These are phyloP conservation scores for Amborella trichopoda DNA, from an alignment of 164 flowering plant species.

Conservation along the genomic window DNA sequence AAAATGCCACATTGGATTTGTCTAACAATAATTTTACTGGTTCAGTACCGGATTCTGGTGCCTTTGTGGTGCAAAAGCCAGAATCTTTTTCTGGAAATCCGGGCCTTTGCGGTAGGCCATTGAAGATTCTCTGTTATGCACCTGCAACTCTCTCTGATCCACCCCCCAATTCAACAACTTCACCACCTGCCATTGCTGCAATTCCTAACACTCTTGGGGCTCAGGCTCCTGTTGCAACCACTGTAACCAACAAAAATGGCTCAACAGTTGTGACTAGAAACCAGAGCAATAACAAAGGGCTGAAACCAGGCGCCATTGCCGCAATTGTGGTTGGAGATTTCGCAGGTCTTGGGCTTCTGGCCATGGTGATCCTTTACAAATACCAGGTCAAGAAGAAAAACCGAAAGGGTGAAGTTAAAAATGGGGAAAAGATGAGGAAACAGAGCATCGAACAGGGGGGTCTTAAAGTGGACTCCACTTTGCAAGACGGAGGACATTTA, in stretches of 20 bases:
- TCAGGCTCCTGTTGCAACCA: neutral
- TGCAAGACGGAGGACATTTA: neutral
- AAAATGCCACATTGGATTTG: constrained; percentile 10
- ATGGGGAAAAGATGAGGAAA: neutral
- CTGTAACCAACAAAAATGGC: neutral
- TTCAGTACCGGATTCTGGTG: constrained; percentile 34
- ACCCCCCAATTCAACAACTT: constrained; percentile 26
- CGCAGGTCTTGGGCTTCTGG: constrained; percentile 7
- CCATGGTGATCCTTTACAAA: constrained; percentile 3
- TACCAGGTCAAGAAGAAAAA: constrained; percentile 7
- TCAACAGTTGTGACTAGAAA: too few relatives aligned
- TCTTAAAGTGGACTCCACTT: neutral
- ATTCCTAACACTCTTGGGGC: constrained; percentile 3
- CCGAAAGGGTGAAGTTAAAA: neutral
- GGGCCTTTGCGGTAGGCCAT: constrained; percentile 70
- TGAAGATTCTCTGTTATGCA: constrained; percentile 43
- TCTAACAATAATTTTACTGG: constrained; percentile 24
- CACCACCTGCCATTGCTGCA: constrained; percentile 13
- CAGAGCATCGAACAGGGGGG: neutral
- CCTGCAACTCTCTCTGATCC: constrained; percentile 43
- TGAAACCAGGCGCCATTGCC: constrained; percentile 8
- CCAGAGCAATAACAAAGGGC: constrained; percentile 1
- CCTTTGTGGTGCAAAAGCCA: constrained; percentile 36
- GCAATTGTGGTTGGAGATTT: constrained; percentile 9
- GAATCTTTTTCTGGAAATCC: constrained; percentile 45